These are phyloP conservation scores for Pestalotiopsis sp. DNA, from an alignment of 2,329 filamentous ascomycete genomes.

Conservation along the genomic window DNA sequence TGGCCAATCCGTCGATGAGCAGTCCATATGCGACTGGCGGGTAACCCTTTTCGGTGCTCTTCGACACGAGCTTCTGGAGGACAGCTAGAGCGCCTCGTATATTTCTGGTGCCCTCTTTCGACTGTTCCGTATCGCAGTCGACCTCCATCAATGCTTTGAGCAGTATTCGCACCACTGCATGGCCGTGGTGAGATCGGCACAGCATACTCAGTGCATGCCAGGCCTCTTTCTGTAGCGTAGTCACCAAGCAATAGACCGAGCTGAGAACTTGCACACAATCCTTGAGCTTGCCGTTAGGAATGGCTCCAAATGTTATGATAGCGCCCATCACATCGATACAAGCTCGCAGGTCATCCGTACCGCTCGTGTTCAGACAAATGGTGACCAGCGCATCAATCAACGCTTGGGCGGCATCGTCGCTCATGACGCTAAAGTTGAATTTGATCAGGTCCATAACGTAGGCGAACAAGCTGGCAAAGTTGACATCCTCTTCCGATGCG, in stretches of 20 bases:
- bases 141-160: conserved; percentile 62
- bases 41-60: conserved; percentile 61
- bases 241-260: conserved; percentile 70
- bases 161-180: conserved; percentile 67
- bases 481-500: conserved; percentile 58
- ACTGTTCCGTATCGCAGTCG: conserved; percentile 44
- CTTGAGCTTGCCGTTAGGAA: conserved; percentile 65
- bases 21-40: conserved; percentile 61
- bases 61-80: conserved; percentile 63
- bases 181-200: conserved; percentile 73
- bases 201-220: conserved; percentile 74
- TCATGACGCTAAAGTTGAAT: conserved; percentile 72
- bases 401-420: conserved; percentile 61
- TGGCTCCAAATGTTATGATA: conserved; percentile 71
- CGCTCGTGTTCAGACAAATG: conserved; percentile 70
- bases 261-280: conserved; percentile 72
- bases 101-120: conserved; percentile 56
- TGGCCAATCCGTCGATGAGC: conserved; percentile 59
- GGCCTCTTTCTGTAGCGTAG: conserved; percentile 60
- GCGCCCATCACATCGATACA: conserved; percentile 71
- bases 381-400: conserved; percentile 65
- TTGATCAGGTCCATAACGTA: conserved; percentile 72
- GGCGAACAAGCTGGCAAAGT: conserved; percentile 64
- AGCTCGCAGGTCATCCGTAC: conserved; percentile 65
- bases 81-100: conserved; percentile 66